Evolutionary conservation across 2,329 filamentous ascomycete genomes (phyloP), one percentile per base, ranked within the genome.

Genomic region (Claviceps purpurea): DNA sequence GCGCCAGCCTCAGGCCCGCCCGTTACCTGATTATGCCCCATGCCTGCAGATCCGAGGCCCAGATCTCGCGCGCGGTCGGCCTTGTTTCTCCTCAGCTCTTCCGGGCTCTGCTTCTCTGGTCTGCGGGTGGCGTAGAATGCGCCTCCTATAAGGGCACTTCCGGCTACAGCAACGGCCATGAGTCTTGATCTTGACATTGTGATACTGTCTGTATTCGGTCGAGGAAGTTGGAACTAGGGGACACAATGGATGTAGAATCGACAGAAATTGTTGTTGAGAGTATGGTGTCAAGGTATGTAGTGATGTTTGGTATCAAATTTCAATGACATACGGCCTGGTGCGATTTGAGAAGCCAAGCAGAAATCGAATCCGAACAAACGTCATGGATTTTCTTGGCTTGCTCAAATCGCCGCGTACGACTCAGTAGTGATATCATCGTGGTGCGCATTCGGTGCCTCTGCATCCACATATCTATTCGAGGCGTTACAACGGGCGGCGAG

Each of bases 21-120:
- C 1, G 64, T 61, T 18, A 56, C 53, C n/a, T 56, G 55, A 47
- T 60, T 68, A 30, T 56, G 57, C 34, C 65, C 65, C 5, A 68
- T 55, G 22, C 65, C 65, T 11, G 64, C 65, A 26, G 64, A 64
- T 13, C 56, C 37, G 40, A 66, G 56, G 6, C 62, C 64, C 24
- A 62, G 59, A 16, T 63, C 62, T 47, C 60, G 64, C 49, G 67
- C 66, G 22, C 62, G 56, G 11, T 65, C 56, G 3, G 60, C 61
- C 20, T 52, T 52, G n/a, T 47, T 52, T 52, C 53, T 48, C 48
- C 50, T 18, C 52, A 54, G 38, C 52, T 57, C 41, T 52, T 53
- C 22, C 50, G 55, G 14, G 53, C 48, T 34, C 52, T 57, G 42
- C 38, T 44, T 53, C 34, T n/a, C 11, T 3, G 20, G 26, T 7